These are phyloP conservation scores for Trametes pubescens DNA, from an alignment of 1,284 basidiomycete genomes.

Conservation along the genomic window DNA sequence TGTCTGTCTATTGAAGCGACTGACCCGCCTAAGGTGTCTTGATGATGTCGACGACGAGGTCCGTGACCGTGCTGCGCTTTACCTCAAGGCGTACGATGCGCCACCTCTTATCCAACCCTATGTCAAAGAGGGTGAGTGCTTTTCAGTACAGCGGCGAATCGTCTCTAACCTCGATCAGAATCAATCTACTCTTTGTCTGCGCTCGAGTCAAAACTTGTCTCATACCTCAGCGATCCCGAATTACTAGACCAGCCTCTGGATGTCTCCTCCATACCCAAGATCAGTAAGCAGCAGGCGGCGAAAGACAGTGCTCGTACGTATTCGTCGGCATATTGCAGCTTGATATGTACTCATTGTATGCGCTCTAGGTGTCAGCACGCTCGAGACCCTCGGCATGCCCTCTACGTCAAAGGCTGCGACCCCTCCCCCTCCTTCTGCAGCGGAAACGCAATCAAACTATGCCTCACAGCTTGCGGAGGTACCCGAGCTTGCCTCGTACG, in stretches of 20 bases:
- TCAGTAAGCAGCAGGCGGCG: slow-evolving; percentile 89
- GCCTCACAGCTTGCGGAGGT: slow-evolving; percentile 87
- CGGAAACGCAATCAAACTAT: slow-evolving; percentile 88
- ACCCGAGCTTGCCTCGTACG: slow-evolving; percentile 88
- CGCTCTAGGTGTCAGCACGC: slow-evolving; percentile 74
- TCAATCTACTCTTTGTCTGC: slow-evolving; percentile 90
- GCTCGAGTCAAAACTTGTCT: slow-evolving; percentile 87
- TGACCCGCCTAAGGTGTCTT: slow-evolving; percentile 71
- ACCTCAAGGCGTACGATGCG: slow-evolving; percentile 86
- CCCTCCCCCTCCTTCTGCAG: slow-evolving; percentile 73
- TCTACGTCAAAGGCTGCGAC: slow-evolving; percentile 67
- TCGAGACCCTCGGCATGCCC: slow-evolving; percentile 84
- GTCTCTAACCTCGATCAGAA: slow-evolving; percentile 57
- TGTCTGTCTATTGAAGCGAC: slow-evolving; percentile 10
- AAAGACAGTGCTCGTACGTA: slow-evolving; percentile 84
- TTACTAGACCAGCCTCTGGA: slow-evolving; percentile 81
- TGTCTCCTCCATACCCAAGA: slow-evolving; percentile 83
- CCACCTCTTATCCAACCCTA: slow-evolving; percentile 85
- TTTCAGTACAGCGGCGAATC: not conserved
- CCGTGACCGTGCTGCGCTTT: slow-evolving; percentile 96
- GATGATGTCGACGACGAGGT: slow-evolving; percentile 99
- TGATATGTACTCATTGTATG: slow-evolving; percentile 14
- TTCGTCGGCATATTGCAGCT: not conserved
- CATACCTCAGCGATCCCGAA: slow-evolving; percentile 86
- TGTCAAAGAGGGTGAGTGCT: slow-evolving; percentile 84